Evolutionary conservation across 768 basidiomycete genomes (phyloP), one percentile per base, ranked within the genome.

Genomic region (Suillus subalutaceus): DNA sequence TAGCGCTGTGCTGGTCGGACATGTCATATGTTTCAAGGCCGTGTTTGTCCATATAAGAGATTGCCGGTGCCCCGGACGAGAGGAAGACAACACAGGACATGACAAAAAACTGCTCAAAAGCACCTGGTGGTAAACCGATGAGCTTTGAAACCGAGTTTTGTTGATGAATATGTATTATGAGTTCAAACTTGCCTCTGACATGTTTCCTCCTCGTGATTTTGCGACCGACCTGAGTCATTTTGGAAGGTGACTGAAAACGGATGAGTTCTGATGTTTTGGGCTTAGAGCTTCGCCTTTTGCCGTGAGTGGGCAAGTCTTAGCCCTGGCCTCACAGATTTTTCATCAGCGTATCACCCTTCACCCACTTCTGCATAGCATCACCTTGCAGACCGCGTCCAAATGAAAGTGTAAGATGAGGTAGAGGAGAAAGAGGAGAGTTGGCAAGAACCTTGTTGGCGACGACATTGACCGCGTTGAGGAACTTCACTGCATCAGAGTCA

Each of bases 331-430:
- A 57, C 73, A 32, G 73, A 71, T 70, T 80, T 80, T 35, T 81
- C 77, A 37, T 74, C 77, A 40, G 72, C 66, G 65, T 82, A 50
- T 86, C 84, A 3, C 84, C 84, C 65, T 69, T 75, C 26, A 79
- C 78, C 83, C 84, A 86, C 63, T 77, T 72, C 63, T 78, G 74
- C 76, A 84, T 79, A 12, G 84, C 81, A 16, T 84, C 82, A 2
- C 83, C 81, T 72, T 87, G 86, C 32, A 86, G 69, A 12, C 82
- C 83, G 32, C 83, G 70, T 40, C 85, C 83, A 73, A 83, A 86
- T 35, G 84, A 84, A 70, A 86, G 85, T 4, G 81, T 79, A 46
- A 85, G 69, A 30, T 75, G 76, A n/a, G 81, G 84, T 9, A 85
- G 74, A 8, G 81, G 76, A 18, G 75, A 69, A 58, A 84, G 52